Conservation (phyloP, 2,329 filamentous ascomycete species). For the Immersiporthe knoxdaviesiana region DNA sequence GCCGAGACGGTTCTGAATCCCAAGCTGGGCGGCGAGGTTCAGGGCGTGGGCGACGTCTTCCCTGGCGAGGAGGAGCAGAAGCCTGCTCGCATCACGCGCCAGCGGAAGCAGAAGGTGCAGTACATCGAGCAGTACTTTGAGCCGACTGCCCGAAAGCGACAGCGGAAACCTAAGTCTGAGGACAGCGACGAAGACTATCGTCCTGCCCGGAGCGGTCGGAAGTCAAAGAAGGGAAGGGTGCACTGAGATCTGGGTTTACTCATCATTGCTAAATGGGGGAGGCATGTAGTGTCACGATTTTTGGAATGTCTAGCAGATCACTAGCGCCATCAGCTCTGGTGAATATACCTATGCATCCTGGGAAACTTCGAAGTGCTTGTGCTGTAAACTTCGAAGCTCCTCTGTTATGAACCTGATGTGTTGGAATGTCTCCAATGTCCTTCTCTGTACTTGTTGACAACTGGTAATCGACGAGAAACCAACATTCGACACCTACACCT, state of each 20-base stretch:
- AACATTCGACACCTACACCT: neutral
- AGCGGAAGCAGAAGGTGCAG: neutral
- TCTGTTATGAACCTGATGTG: no score
- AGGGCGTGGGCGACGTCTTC: neutral
- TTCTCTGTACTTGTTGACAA: neutral
- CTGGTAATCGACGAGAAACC: neutral
- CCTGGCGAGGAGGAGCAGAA: neutral
- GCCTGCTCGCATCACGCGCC: neutral
- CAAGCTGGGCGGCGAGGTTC: neutral
- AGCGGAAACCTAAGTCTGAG: conserved; percentile 8
- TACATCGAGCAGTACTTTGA: neutral
- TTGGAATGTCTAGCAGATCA: neutral
- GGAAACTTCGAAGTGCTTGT: neutral
- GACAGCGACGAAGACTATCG: conserved; percentile 8
- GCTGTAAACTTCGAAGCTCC: no score
- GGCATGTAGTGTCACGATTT: neutral
- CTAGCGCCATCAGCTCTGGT: neutral
- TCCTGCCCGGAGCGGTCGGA: conserved; percentile 9
- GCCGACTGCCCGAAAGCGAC: neutral
- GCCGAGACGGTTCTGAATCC: neutral
- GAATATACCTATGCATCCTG: neutral
- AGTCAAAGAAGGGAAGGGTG: neutral
- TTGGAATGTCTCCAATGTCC: neutral
- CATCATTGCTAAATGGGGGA: neutral
- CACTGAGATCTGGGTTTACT: neutral